phyloP scores from a whole-genome alignment of 2,329 filamentous ascomycete genomes.

The Aspergillus eucalypticola region DNA sequence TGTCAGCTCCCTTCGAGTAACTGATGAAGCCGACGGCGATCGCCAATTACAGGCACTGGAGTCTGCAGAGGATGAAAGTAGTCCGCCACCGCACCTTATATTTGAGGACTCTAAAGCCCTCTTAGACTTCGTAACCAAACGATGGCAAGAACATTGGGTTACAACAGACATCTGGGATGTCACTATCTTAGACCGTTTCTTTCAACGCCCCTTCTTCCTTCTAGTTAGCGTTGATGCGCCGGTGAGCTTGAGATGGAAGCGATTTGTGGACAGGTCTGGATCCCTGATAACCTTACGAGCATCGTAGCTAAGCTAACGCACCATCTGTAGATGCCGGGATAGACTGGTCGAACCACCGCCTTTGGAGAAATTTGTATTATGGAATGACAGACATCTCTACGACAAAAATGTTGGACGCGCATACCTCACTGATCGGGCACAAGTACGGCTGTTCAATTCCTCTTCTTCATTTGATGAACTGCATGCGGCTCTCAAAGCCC shows the following conservation, averaged over 20 bases:
- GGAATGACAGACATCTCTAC: constrained; percentile 76
- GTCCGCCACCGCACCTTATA: constrained; percentile 24
- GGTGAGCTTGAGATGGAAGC: constrained; percentile 76
- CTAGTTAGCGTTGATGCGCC: constrained; percentile 90
- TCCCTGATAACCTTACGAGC: background rate
- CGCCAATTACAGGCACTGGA: constrained; percentile 30
- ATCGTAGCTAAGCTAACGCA: background rate
- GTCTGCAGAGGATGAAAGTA: constrained; percentile 18
- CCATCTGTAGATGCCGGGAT: constrained; percentile 47
- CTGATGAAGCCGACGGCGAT: constrained; percentile 30
- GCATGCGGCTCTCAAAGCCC: constrained; percentile 67
- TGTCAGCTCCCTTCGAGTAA: constrained; percentile 25
- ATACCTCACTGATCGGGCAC: constrained; percentile 75
- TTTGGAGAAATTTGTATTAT: constrained; percentile 61
- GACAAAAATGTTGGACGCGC: constrained; percentile 63
- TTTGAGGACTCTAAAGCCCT: constrained; percentile 68
- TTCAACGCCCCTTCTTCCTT: constrained; percentile 85
- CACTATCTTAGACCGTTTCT: constrained; percentile 69
- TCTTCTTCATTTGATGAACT: constrained; percentile 70
- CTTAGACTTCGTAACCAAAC: constrained; percentile 79
- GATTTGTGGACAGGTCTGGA: constrained; percentile 65
- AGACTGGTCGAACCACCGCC: constrained; percentile 53
- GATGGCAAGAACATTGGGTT: constrained; percentile 83
- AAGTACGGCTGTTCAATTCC: constrained; percentile 84
- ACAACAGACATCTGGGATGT: constrained; percentile 80